phyloP scores from a whole-genome alignment of 306 rosid genomes.

The Myrica gale region DNA sequence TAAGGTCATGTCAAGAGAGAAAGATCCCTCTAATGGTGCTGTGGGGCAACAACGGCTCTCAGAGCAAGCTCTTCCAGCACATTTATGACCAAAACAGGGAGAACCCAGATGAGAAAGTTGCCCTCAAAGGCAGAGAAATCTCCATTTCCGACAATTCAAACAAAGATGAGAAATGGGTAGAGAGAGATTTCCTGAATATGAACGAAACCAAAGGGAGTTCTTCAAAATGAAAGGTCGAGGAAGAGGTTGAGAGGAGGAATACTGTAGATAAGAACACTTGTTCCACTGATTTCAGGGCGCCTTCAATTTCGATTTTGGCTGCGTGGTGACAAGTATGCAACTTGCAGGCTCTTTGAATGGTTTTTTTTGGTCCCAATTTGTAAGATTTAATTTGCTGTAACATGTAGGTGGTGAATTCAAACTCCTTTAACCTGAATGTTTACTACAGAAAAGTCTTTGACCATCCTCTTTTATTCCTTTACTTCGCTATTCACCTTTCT shows the following conservation, averaged over 20 bases:
- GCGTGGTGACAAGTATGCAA: no score
- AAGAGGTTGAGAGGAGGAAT: slow-evolving; percentile 55
- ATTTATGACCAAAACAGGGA: slow-evolving; percentile 41
- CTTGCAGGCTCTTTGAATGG: no score
- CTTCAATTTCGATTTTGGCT: no score
- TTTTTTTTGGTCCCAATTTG: no score
- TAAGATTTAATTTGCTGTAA: no score
- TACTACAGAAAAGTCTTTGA: no score
- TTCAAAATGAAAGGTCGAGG: slow-evolving; percentile 76
- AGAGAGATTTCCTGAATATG: slow-evolving; percentile 81
- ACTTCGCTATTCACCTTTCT: no score
- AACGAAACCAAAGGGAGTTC: slow-evolving; percentile 57
- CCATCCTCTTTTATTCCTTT: no score
- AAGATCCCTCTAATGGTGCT: slow-evolving; percentile 45
- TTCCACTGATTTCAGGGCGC: no score
- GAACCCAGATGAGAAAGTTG: slow-evolving; percentile 42
- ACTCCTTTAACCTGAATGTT: no score
- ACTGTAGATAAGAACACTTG: slow-evolving; percentile 63
- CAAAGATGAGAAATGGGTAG: slow-evolving; percentile 77
- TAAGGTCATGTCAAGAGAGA: slow-evolving; percentile 59
- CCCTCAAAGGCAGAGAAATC: slow-evolving; percentile 66
- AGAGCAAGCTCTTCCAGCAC: slow-evolving; percentile 61
- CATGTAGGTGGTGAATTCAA: no score
- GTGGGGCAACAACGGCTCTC: slow-evolving; percentile 63
- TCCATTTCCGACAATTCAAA: slow-evolving; percentile 47